Percentiles rank a stretch among this genome's conserved stretches.
phyloP scores from a whole-genome alignment of 306 rosid species.

The Rosa multiflora region DNA sequence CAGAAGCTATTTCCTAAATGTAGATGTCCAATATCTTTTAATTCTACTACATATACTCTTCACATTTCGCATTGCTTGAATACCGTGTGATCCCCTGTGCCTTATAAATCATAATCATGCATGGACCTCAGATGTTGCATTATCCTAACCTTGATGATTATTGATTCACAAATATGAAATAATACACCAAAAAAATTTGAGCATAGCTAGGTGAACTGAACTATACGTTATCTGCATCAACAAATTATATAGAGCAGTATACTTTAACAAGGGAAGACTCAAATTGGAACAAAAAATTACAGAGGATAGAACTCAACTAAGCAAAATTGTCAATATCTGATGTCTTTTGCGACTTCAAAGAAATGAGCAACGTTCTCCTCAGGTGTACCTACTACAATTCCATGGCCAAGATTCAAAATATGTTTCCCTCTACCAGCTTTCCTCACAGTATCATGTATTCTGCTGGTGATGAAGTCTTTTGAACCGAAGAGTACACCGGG shows the following conservation, averaged over 20 bases:
- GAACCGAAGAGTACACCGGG: constrained; percentile 98
- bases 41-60: too few relatives aligned
- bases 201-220: constrained; percentile 3
- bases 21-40: too few relatives aligned
- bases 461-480: constrained; percentile 71
- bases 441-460: constrained; percentile 81
- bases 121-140: background rate
- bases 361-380: constrained; percentile 74
- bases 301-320: constrained; percentile 13
- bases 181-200: background rate
- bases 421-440: constrained; percentile 85
- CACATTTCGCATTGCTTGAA: background rate
- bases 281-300: constrained; percentile 12
- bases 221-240: background rate
- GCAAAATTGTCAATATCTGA: constrained; percentile 54
- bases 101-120: background rate
- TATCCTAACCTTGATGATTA: background rate
- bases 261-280: constrained; percentile 1
- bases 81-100: background rate
- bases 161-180: background rate
- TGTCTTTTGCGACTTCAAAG: constrained; percentile 90
- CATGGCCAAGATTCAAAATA: constrained; percentile 62
- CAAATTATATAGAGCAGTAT: background rate
- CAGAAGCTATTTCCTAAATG: too few relatives aligned
- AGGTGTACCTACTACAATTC: constrained; percentile 46